Percentiles rank a stretch among this genome's conserved stretches.
These are phyloP conservation scores for Jacaranda copaia DNA, from an alignment of 257 asterid species.

Conservation along the genomic window DNA sequence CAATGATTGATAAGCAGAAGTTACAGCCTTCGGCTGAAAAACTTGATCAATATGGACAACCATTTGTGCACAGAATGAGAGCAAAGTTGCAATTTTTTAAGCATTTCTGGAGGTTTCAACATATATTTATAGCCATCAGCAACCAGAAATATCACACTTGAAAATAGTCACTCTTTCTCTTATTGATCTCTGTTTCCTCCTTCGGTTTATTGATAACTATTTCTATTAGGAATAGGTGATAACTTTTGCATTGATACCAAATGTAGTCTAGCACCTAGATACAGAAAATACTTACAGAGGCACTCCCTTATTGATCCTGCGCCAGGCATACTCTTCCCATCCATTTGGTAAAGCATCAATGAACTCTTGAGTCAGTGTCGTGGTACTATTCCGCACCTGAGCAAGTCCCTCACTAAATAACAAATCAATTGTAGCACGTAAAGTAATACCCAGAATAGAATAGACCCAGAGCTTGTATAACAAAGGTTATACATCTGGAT, in stretches of 20 bases:
- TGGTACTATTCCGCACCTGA: slow-evolving; percentile 97
- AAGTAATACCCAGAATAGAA: slow-evolving; percentile 31
- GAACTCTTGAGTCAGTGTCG: slow-evolving; percentile 86
- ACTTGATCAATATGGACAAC: neutral
- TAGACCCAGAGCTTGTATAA: slow-evolving; percentile 11
- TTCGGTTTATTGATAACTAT: neutral
- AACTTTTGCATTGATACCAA: neutral
- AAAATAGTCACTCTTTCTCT: neutral
- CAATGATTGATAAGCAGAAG: neutral
- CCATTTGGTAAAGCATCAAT: slow-evolving; percentile 96
- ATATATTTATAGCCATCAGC: neutral
- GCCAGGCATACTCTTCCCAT: slow-evolving; percentile 99
- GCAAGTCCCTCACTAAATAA: slow-evolving; percentile 80
- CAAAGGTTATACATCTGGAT: slow-evolving; percentile 9
- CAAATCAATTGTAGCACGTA: slow-evolving; percentile 62
- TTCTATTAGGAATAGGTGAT: neutral
- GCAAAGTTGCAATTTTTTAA: neutral
- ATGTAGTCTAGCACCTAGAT: slow-evolving; percentile 11
- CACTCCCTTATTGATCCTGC: slow-evolving; percentile 90
- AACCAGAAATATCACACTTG: slow-evolving; percentile 7
- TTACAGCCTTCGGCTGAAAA: neutral
- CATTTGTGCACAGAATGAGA: slow-evolving; percentile 8
- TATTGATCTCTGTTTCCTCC: neutral
- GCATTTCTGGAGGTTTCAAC: too few species aligned
- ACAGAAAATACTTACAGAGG: slow-evolving; percentile 69